A percentile compares a stretch with the other conserved stretches of the same genome.
Conservation (phyloP, 1,284 basidiomycete species). For the Puccinia novopanici region DNA sequence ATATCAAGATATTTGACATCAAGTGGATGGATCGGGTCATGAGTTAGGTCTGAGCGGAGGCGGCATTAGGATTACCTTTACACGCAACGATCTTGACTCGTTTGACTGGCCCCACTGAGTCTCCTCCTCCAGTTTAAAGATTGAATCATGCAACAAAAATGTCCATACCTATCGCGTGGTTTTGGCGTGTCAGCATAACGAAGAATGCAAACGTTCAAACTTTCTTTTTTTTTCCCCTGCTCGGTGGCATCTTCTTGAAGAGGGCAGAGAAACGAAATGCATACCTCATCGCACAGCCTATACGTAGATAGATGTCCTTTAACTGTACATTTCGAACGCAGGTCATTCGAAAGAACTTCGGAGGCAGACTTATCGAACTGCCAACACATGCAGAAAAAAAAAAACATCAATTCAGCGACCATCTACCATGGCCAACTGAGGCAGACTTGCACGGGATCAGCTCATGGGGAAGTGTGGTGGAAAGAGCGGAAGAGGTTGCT, state of each 20-base stretch:
- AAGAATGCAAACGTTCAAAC: background rate
- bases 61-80: constrained; percentile 33
- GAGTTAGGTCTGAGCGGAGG: constrained; percentile 1
- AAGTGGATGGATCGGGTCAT: background rate
- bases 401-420: background rate
- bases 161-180: constrained; percentile 72
- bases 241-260: background rate
- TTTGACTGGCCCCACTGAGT: constrained; percentile 41
- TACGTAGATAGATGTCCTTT: constrained; percentile 91
- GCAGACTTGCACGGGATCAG: background rate
- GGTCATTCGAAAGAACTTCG: constrained; percentile 82
- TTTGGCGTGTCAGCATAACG: background rate
- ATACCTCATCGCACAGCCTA: constrained; percentile 80
- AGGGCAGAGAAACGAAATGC: background rate
- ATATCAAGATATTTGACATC: background rate
- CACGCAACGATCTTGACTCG: constrained; percentile 45
- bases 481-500: constrained; percentile 53
- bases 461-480: no score
- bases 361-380: constrained; percentile 94
- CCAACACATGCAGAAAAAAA: background rate
- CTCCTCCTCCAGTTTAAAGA: constrained; percentile 84
- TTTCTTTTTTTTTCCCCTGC: background rate
- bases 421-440: background rate
- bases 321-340: constrained; percentile 86
- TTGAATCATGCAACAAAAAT: constrained; percentile 85